phyloP scores from a whole-genome alignment of 2,329 filamentous ascomycete genomes.

The Pezicula carpinea region DNA sequence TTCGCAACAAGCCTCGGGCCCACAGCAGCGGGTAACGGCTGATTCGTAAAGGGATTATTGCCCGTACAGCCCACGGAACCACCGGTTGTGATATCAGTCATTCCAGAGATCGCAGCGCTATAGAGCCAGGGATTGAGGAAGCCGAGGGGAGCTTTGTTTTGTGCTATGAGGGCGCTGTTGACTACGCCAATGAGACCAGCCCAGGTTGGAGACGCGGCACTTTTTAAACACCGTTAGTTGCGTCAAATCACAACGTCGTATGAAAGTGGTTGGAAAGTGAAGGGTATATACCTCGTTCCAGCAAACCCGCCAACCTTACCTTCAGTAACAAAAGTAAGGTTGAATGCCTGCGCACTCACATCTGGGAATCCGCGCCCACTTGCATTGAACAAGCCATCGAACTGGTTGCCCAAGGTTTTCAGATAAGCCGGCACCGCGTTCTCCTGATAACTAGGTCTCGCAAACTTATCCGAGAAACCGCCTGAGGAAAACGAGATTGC shows the following conservation, averaged over 20 bases:
- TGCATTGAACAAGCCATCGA: background rate
- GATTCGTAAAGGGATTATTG: background rate
- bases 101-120: slow-evolving; percentile 25
- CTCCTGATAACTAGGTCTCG: slow-evolving; percentile 39
- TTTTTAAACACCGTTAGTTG: slow-evolving; percentile 3
- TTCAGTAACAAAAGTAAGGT: slow-evolving; percentile 34
- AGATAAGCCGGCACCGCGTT: slow-evolving; percentile 35
- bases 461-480: slow-evolving; percentile 46
- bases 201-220: slow-evolving; percentile 52
- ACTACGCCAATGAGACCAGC: slow-evolving; percentile 53
- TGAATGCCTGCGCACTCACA: slow-evolving; percentile 48
- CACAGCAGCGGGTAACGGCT: background rate
- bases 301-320: background rate
- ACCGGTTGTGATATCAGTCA: slow-evolving; percentile 32
- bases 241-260: background rate
- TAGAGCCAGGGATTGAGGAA: slow-evolving; percentile 37
- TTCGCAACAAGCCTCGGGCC: background rate
- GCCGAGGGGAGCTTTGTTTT: slow-evolving; percentile 36
- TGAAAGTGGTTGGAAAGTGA: background rate
- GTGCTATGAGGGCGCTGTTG: slow-evolving; percentile 53
- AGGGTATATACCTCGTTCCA: background rate
- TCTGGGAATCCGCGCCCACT: slow-evolving; percentile 43
- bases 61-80: slow-evolving; percentile 30
- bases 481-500: slow-evolving; percentile 27
- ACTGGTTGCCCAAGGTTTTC: slow-evolving; percentile 19